Conservation (phyloP, 1,284 basidiomycete species). For the Polyporus tsugae region DNA sequence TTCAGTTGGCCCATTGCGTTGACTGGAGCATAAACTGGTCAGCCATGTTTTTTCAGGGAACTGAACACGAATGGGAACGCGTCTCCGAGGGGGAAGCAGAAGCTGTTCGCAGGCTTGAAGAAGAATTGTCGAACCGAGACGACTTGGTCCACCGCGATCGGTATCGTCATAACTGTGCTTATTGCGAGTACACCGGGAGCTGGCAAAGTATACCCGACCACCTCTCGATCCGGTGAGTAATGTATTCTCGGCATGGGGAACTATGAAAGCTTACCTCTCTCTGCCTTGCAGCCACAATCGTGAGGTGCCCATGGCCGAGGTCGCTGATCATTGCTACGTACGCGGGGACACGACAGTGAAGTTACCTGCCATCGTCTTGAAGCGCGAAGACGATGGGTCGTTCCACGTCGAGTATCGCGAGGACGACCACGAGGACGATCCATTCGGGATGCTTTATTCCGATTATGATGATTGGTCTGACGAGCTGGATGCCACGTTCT, state of each 20-base stretch:
- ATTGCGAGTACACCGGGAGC: constrained; percentile 4
- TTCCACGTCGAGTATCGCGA: not conserved
- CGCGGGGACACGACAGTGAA: not conserved
- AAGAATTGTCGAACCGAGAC: not conserved
- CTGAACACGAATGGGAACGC: constrained; percentile 1
- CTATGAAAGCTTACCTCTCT: not conserved
- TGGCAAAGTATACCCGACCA: not conserved
- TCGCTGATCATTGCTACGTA: constrained; percentile 1
- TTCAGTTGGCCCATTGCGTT: not conserved
- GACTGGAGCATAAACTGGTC: not conserved
- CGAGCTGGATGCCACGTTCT: not conserved
- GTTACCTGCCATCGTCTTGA: not conserved
- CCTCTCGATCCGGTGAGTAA: not conserved
- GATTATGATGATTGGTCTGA: not conserved
- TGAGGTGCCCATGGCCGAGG: not conserved
- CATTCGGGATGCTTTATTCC: not conserved
- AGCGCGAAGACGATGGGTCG: constrained; percentile 1
- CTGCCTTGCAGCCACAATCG: not conserved
- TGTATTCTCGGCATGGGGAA: not conserved
- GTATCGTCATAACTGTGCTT: not conserved
- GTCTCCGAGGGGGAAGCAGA: not conserved
- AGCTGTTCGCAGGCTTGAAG: not conserved
- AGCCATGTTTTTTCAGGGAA: not conserved
- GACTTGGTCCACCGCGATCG: not conserved
- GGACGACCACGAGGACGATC: not conserved